These are phyloP conservation scores for Candolleomyces efflorescens DNA, from an alignment of 768 basidiomycete genomes.

Conservation along the genomic window DNA sequence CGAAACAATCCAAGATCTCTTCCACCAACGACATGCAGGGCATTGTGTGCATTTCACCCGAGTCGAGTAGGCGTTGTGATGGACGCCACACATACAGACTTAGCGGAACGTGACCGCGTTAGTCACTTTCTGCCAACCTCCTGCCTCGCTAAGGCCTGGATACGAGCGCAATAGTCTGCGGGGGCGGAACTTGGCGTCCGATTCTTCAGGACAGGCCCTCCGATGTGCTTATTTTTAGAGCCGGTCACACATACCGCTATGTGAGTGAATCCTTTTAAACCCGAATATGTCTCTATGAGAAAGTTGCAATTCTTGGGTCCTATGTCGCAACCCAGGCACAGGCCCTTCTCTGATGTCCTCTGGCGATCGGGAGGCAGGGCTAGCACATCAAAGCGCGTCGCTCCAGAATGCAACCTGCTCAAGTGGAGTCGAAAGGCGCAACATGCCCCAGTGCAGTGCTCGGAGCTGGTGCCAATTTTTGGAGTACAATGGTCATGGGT, in stretches of 20 bases:
- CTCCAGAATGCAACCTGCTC: too few species aligned
- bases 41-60: too few species aligned
- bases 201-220: not conserved
- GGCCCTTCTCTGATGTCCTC: not conserved
- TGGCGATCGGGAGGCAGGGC: not conserved
- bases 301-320: not conserved
- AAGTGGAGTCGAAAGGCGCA: too few species aligned
- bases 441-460: too few species aligned
- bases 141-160: not conserved
- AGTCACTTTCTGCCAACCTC: not conserved
- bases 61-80: too few species aligned
- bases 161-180: not conserved
- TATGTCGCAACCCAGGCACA: constrained; percentile 5
- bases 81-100: not conserved
- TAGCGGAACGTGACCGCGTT: constrained; percentile 1
- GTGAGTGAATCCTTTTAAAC: not conserved
- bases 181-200: not conserved
- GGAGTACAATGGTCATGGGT: too few species aligned
- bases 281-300: not conserved
- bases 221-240: not conserved
- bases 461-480: too few species aligned
- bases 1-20: too few species aligned
- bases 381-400: too few species aligned
- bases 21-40: too few species aligned
- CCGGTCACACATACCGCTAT: not conserved